These are phyloP conservation scores for Discostella stelligera DNA, from an alignment of 352 stramenopile genomes.

Conservation along the genomic window DNA sequence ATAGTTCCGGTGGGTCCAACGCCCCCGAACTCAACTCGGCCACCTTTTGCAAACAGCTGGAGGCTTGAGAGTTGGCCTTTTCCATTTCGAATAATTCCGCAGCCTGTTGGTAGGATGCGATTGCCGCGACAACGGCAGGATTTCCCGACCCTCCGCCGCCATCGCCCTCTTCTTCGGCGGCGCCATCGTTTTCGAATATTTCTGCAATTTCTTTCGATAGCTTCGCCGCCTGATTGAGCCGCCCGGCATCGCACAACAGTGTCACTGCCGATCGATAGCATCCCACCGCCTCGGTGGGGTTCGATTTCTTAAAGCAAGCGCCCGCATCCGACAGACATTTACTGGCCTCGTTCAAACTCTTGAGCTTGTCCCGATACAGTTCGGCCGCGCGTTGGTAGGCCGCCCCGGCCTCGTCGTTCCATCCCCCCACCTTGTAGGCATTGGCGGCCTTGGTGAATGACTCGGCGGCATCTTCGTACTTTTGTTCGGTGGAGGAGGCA, in stretches of 20 bases:
- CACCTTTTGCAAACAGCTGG: conserved; percentile 71
- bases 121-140: conserved; percentile 69
- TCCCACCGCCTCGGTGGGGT: conserved; percentile 85
- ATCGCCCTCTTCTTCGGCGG: conserved; percentile 78
- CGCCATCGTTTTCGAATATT: conserved; percentile 92
- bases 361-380: conserved; percentile 70
- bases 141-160: background rate
- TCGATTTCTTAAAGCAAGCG: conserved; percentile 74
- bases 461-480: conserved; percentile 95
- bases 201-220: conserved; percentile 94
- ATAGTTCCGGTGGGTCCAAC: conserved; percentile 75
- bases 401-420: conserved; percentile 79
- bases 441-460: conserved; percentile 92
- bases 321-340: conserved; percentile 74
- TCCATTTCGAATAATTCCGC: conserved; percentile 85
- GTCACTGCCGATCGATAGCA: conserved; percentile 90
- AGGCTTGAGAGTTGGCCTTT: conserved; percentile 63
- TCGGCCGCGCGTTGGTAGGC: conserved; percentile 83
- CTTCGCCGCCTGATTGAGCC: conserved; percentile 94
- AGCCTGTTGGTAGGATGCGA: conserved; percentile 94
- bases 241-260: conserved; percentile 92
- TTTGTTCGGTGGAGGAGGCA: conserved; percentile 84
- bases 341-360: conserved; percentile 70
- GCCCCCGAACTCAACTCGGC: conserved; percentile 75
- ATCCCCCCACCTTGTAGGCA: conserved; percentile 95